These are phyloP conservation scores for Sporothrix curviconia DNA, from an alignment of 2,329 filamentous ascomycete species.

Conservation along the genomic window DNA sequence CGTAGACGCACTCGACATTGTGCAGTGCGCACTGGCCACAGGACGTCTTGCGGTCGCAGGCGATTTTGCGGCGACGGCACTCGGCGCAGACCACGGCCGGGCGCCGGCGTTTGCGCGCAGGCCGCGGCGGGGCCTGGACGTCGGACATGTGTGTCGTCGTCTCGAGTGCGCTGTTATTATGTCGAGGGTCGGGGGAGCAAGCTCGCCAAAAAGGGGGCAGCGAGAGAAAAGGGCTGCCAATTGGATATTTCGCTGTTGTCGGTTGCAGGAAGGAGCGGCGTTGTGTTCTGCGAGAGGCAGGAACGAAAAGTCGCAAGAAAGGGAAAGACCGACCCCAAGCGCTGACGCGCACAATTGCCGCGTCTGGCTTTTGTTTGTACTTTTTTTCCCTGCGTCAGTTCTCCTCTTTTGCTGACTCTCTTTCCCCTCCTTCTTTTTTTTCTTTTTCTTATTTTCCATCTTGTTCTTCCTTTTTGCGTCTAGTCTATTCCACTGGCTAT, in stretches of 20 bases:
- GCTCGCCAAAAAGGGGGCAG: too few species aligned
- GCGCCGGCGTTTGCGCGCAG: conserved; percentile 21
- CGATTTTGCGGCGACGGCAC: conserved; percentile 54
- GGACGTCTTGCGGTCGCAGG: conserved; percentile 51
- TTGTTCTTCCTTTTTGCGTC: background rate
- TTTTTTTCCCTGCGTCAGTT: background rate
- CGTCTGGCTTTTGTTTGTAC: background rate
- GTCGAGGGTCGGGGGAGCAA: too few species aligned
- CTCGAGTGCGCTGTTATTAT: background rate
- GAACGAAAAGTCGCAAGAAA: too few species aligned
- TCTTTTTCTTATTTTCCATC: background rate
- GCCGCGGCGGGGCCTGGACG: background rate
- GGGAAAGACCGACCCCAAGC: too few species aligned
- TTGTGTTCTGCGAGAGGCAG: too few species aligned
- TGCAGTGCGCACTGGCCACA: conserved; percentile 54
- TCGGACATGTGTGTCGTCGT: background rate
- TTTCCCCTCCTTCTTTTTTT: background rate
- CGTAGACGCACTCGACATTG: conserved; percentile 48
- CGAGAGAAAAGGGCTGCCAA: too few species aligned
- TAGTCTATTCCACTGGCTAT: too few species aligned
- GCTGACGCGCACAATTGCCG: too few species aligned
- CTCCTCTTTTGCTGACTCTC: background rate
- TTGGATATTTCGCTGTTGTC: too few species aligned
- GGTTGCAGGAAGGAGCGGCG: too few species aligned
- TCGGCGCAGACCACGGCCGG: conserved; percentile 46